Evolutionary conservation across 805 yeast genomes (phyloP).

Genomic region (Ogataea henricii): DNA sequence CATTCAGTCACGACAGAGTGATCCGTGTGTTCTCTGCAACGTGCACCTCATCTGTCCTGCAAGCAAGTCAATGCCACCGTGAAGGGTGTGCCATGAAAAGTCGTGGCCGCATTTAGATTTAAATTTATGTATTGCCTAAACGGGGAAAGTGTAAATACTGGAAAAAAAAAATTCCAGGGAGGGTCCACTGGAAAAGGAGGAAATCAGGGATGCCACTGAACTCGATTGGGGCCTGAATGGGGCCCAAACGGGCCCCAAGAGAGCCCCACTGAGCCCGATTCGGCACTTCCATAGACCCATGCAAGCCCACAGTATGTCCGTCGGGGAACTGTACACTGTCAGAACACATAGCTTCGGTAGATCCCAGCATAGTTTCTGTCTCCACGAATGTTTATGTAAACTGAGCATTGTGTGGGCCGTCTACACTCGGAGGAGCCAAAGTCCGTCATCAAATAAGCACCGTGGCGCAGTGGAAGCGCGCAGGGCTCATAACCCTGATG

Average conservation of each 20-base stretch:
- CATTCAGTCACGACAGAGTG: not conserved
- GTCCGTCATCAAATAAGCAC: constrained; percentile 50
- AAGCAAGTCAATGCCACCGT: not conserved
- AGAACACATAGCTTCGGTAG: too few relatives aligned
- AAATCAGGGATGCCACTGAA: constrained; percentile 8
- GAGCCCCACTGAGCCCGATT: too few relatives aligned
- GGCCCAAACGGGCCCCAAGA: too few relatives aligned
- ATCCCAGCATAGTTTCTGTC: too few relatives aligned
- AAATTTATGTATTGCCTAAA: constrained; percentile 2
- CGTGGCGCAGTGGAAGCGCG: constrained; percentile 99
- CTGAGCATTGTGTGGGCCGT: too few relatives aligned
- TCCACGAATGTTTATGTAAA: not conserved
- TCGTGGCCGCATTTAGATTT: not conserved
- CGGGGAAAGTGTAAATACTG: constrained; percentile 10
- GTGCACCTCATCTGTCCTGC: not conserved
- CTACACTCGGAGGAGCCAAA: not conserved
- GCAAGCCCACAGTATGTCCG: too few relatives aligned
- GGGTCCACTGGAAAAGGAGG: constrained; percentile 4
- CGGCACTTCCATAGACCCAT: too few relatives aligned
- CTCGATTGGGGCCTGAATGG: too few relatives aligned
- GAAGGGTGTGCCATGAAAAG: constrained; percentile 4
- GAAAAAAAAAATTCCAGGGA: not conserved
- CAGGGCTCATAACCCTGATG: constrained; percentile 99
- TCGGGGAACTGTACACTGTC: not conserved
- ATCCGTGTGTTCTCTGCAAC: constrained; percentile 1